These are phyloP conservation scores for Dendrocalamus latiflorus DNA, from an alignment of 202 grass and related monocot species.

Conservation along the genomic window DNA sequence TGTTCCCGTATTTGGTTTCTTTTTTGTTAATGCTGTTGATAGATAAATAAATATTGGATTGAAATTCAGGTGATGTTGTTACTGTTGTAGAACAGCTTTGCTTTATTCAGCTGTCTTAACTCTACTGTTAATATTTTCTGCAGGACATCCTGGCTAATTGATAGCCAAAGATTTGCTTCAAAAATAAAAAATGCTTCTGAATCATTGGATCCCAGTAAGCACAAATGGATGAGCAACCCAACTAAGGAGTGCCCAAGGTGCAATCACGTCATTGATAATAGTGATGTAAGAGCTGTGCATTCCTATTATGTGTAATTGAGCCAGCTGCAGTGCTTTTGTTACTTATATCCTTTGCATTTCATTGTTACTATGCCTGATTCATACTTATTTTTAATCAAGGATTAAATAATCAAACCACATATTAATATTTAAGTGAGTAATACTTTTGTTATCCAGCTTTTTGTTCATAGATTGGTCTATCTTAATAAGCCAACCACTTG, in stretches of 20 bases:
- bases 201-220: conserved; percentile 49
- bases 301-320: conserved; percentile 17
- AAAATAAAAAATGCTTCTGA: conserved; percentile 70
- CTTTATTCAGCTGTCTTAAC: too few species aligned
- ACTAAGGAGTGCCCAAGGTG: conserved; percentile 82
- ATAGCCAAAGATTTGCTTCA: too few species aligned
- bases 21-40: too few species aligned
- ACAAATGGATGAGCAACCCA: conserved; percentile 79
- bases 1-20: too few species aligned
- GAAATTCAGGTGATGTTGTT: too few species aligned
- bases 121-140: too few species aligned
- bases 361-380: neutral
- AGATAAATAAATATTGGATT: too few species aligned
- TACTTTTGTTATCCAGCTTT: neutral
- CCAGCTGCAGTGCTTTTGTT: neutral
- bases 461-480: too few species aligned
- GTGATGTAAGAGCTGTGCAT: conserved; percentile 68
- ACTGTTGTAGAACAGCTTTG: too few species aligned
- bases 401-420: neutral
- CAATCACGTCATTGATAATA: conserved; percentile 83
- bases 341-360: conserved; percentile 1
- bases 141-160: too few species aligned
- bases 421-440: neutral
- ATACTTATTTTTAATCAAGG: neutral
- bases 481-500: too few species aligned